Conservation (phyloP, 2,329 filamentous ascomycete species). For the Epichloe scottii region DNA sequence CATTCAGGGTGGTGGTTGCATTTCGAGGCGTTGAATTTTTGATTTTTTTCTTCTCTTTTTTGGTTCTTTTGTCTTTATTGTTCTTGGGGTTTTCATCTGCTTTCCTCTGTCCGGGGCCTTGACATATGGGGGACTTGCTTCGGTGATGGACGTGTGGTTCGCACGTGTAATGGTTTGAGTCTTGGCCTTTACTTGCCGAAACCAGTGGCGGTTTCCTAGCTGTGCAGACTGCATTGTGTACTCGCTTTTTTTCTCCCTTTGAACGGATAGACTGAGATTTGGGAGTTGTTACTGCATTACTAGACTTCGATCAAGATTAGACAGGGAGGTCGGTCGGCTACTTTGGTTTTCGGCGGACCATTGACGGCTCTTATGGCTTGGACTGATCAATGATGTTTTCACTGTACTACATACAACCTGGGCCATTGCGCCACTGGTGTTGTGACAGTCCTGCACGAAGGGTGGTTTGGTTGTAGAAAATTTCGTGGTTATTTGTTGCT, state of each 20-base stretch:
- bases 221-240: constrained; percentile 19
- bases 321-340: constrained; percentile 18
- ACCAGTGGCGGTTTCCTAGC: constrained; percentile 12
- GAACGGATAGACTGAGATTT: constrained; percentile 20
- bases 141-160: not conserved
- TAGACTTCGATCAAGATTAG: constrained; percentile 29
- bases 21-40: constrained; percentile 24
- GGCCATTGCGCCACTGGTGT: constrained; percentile 6
- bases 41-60: constrained; percentile 7
- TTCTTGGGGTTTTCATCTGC: constrained; percentile 2
- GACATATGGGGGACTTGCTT: constrained; percentile 1
- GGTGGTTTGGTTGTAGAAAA: constrained; percentile 6
- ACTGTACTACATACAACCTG: constrained; percentile 9
- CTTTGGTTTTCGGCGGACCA: constrained; percentile 16
- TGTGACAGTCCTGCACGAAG: constrained; percentile 6
- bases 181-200: not conserved
- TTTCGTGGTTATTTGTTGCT: constrained; percentile 1
- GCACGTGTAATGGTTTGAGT: constrained; percentile 2
- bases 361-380: constrained; percentile 22
- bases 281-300: constrained; percentile 26
- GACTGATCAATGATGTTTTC: constrained; percentile 23
- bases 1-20: constrained; percentile 21
- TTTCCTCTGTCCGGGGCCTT: not conserved
- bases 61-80: constrained; percentile 9
- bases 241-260: not conserved